Percentiles rank a stretch among this genome's conserved stretches.
Evolutionary conservation across 179 eudicot species (phyloP).

Genomic region (Spinacia oleracea): DNA sequence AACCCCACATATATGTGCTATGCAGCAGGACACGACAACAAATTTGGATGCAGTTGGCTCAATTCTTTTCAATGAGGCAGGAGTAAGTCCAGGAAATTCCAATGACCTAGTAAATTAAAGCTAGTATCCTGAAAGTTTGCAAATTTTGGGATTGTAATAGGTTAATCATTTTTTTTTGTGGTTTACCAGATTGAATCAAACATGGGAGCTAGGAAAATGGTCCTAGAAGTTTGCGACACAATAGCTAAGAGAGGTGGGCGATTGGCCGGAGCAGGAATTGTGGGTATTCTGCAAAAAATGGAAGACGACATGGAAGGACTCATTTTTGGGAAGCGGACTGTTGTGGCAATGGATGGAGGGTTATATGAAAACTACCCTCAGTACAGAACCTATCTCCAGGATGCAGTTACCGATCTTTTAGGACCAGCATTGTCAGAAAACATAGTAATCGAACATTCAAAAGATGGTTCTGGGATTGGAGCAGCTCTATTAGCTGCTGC

Average conservation of each 20-base stretch:
- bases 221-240: conserved; percentile 66
- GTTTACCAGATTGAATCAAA: conserved; percentile 47
- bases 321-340: conserved; percentile 59
- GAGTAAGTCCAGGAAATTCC: conserved; percentile 36
- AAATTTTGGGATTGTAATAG: background rate
- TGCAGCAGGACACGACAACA: conserved; percentile 67
- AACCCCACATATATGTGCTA: conserved; percentile 70
- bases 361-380: conserved; percentile 71
- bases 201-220: conserved; percentile 41
- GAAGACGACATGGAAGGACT: conserved; percentile 56
- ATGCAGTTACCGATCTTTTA: conserved; percentile 62
- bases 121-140: background rate
- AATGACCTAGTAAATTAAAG: background rate
- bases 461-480: conserved; percentile 86
- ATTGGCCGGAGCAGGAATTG: conserved; percentile 82
- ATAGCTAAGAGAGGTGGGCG: conserved; percentile 72
- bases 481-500: conserved; percentile 87
- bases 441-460: conserved; percentile 59
- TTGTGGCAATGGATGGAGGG: conserved; percentile 90
- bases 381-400: conserved; percentile 59
- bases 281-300: conserved; percentile 73
- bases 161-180: no score
- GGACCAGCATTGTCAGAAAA: conserved; percentile 50
- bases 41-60: conserved; percentile 56
- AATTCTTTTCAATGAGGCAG: conserved; percentile 50